Percentiles rank a stretch among this genome's conserved stretches.
These are phyloP conservation scores for Pouteria campechiana DNA, from an alignment of 179 eudicot species.

Conservation along the genomic window DNA sequence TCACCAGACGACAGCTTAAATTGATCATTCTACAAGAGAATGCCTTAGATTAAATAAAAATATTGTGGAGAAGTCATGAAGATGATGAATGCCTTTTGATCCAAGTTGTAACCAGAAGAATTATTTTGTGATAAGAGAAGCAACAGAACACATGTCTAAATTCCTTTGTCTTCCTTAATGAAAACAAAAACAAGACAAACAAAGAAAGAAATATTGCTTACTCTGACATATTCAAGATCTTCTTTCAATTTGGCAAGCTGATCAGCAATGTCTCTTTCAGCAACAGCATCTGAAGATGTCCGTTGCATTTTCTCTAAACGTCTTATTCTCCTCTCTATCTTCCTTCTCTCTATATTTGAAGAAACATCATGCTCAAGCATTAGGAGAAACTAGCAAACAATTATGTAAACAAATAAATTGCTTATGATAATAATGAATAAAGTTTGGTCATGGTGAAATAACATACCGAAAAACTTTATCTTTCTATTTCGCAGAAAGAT, in stretches of 20 bases:
- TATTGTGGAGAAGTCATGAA: too few relatives aligned
- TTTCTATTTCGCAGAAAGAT: constrained; percentile 62
- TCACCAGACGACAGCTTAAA: too few relatives aligned
- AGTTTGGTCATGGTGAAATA: not conserved
- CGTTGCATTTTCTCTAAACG: constrained; percentile 88
- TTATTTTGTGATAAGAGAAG: too few relatives aligned
- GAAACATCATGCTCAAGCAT: not conserved
- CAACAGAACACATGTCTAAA: too few relatives aligned
- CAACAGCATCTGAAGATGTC: constrained; percentile 39
- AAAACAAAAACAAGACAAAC: too few relatives aligned
- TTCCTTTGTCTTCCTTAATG: too few relatives aligned
- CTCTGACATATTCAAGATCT: constrained; percentile 96
- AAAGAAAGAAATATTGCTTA: constrained; percentile 27
- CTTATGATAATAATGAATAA: not conserved
- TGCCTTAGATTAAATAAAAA: too few relatives aligned
- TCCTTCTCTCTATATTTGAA: constrained; percentile 56
- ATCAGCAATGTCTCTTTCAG: constrained; percentile 46
- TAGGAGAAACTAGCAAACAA: not conserved
- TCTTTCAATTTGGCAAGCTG: constrained; percentile 71
- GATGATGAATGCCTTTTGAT: too few relatives aligned
- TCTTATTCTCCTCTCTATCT: constrained; percentile 75
- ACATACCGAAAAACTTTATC: constrained; percentile 81
- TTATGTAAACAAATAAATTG: not conserved
- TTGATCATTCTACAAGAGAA: too few relatives aligned
- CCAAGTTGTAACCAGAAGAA: too few relatives aligned